phyloP scores from a whole-genome alignment of 2,329 filamentous ascomycete genomes.

The Elsinoe arachidis region DNA sequence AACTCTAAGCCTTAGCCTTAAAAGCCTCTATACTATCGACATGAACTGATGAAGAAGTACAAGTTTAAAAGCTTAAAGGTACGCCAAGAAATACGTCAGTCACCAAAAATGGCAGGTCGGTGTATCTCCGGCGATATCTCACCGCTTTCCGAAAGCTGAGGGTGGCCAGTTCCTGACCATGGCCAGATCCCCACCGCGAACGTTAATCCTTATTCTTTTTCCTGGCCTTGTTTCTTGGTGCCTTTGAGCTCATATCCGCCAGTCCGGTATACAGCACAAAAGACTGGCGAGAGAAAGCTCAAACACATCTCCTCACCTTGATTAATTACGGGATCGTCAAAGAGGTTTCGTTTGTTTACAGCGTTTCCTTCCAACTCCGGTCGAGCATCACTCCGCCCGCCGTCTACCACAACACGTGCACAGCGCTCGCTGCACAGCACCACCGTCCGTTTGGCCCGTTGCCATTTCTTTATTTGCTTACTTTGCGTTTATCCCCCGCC shows the following conservation, averaged over 20 bases:
- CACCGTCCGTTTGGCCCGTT: background rate
- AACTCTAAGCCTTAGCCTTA: too few species aligned
- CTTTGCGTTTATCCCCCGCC: background rate
- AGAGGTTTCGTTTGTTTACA: slow-evolving; percentile 11
- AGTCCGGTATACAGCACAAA: slow-evolving; percentile 1
- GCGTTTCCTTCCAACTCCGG: background rate
- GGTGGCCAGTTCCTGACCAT: too few species aligned
- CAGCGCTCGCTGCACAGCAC: slow-evolving; percentile 1
- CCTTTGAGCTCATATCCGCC: background rate
- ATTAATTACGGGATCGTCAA: slow-evolving; percentile 9
- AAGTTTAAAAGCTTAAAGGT: too few species aligned
- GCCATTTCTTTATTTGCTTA: slow-evolving; percentile 11
- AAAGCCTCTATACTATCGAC: too few species aligned
- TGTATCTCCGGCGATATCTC: too few species aligned
- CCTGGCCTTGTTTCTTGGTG: too few species aligned
- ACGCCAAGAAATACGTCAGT: too few species aligned
- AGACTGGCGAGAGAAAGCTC: background rate
- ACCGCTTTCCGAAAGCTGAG: too few species aligned
- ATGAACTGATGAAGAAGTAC: too few species aligned
- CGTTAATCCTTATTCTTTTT: background rate
- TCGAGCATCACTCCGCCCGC: slow-evolving; percentile 1
- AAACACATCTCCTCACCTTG: background rate
- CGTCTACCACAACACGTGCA: background rate
- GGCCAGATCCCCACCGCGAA: too few species aligned
- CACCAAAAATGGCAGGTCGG: too few species aligned